Conservation (phyloP, 1,139 yeast genomes). For the Candida labiduridarum region DNA sequence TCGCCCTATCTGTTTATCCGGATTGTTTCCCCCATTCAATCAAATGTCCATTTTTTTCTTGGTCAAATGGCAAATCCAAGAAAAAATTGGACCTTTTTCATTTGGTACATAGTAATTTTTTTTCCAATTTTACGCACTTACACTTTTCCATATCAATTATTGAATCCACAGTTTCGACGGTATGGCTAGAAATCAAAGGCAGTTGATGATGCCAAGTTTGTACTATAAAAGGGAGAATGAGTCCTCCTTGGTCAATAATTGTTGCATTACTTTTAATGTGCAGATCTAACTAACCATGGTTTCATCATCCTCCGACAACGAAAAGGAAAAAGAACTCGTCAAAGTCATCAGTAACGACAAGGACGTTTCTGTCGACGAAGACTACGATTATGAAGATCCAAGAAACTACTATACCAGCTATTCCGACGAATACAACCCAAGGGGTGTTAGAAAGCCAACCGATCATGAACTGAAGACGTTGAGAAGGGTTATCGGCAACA, state of each 20-base stretch:
- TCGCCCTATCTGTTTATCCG: neutral
- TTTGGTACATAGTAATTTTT: no score
- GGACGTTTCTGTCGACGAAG: constrained; percentile 15
- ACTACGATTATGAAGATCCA: constrained; percentile 28
- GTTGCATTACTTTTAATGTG: no score
- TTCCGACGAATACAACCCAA: constrained; percentile 35
- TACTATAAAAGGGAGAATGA: no score
- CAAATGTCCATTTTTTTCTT: neutral
- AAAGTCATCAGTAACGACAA: constrained; percentile 1
- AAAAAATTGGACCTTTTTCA: no score
- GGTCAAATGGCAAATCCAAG: no score
- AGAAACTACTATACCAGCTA: constrained; percentile 27
- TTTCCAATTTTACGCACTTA: no score
- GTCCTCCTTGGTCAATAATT: no score
- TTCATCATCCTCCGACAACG: neutral
- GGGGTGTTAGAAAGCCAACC: constrained; percentile 38
- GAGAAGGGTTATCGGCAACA: constrained; percentile 38
- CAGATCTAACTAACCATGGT: neutral
- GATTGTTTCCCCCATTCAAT: neutral
- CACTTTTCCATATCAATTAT: no score
- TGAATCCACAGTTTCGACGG: no score
- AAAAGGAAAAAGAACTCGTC: neutral
- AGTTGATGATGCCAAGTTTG: no score
- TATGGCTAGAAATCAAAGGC: no score
- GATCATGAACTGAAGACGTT: constrained; percentile 47